A percentile compares a stretch with the other conserved stretches of the same genome.
These are phyloP conservation scores for Hemileccinum rubropunctum DNA, from an alignment of 768 basidiomycete genomes.

Conservation along the genomic window DNA sequence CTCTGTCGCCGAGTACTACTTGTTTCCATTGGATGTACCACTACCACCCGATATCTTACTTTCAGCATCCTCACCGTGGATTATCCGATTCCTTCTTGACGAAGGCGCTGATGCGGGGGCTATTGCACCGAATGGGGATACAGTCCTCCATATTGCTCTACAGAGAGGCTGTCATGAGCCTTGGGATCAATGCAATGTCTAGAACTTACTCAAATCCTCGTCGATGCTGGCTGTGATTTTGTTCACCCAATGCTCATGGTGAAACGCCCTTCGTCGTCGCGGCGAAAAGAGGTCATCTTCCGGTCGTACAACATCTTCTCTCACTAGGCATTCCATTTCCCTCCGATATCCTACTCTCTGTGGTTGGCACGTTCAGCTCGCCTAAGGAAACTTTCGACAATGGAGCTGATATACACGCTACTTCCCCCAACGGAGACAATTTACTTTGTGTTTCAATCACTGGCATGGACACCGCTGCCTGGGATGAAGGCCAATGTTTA, in stretches of 20 bases:
- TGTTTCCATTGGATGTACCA: neutral
- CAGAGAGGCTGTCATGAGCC: neutral
- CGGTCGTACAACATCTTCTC: neutral
- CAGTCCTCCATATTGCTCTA: neutral
- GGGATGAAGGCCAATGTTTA: neutral
- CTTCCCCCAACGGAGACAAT: neutral
- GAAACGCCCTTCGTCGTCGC: neutral
- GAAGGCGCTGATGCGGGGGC: neutral
- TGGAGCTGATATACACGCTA: neutral
- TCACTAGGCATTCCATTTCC: neutral
- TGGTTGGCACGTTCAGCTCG: neutral
- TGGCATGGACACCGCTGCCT: accelerated
- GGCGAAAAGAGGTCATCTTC: neutral
- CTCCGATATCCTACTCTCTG: neutral
- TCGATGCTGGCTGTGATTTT: neutral
- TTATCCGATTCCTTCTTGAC: neutral
- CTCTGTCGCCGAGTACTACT: neutral
- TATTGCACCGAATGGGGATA: neutral
- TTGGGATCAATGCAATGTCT: no score
- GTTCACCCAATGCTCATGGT: neutral
- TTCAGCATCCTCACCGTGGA: no score
- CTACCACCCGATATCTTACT: neutral
- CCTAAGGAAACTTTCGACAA: neutral
- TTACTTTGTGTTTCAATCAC: neutral
- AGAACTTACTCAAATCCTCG: neutral